A percentile compares a stretch with the other conserved stretches of the same genome.
Evolutionary conservation across 805 yeast species (phyloP).

Genomic region (Candida anglica): DNA sequence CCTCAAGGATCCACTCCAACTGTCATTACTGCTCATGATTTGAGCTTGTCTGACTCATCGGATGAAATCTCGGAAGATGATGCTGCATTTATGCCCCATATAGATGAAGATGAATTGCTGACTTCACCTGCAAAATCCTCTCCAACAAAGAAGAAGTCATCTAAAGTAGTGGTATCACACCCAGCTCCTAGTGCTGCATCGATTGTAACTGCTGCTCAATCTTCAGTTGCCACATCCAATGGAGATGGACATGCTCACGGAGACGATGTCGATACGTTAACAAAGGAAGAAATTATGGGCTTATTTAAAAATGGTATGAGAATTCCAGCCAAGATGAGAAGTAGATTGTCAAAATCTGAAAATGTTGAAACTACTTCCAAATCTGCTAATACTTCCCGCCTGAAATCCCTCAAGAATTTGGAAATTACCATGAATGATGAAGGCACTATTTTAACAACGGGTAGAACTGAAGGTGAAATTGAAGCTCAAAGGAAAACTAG

Average conservation of each 20-base stretch:
- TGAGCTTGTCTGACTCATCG: slow-evolving; percentile 1
- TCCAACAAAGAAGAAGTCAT: slow-evolving; percentile 5
- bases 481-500: slow-evolving; percentile 8
- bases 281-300: slow-evolving; percentile 16
- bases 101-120: no score
- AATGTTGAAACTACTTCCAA: no score
- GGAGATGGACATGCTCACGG: no score
- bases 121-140: no score
- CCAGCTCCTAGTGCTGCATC: no score
- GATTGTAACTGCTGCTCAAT: no score
- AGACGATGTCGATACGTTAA: slow-evolving; percentile 7
- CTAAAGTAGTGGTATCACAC: no score
- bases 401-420: slow-evolving; percentile 10
- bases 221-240: no score
- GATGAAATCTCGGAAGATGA: slow-evolving; percentile 2
- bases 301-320: slow-evolving; percentile 19
- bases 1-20: slow-evolving; percentile 2
- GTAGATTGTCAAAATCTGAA: slow-evolving; percentile 1
- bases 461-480: slow-evolving; percentile 5
- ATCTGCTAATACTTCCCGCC: neutral
- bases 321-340: slow-evolving; percentile 5
- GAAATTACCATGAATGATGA: slow-evolving; percentile 21
- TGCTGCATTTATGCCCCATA: no score
- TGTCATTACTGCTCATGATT: neutral
- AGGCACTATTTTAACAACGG: slow-evolving; percentile 8